phyloP scores from a whole-genome alignment of 2,329 filamentous ascomycete species.

The Microdochium trichocladiopsis region DNA sequence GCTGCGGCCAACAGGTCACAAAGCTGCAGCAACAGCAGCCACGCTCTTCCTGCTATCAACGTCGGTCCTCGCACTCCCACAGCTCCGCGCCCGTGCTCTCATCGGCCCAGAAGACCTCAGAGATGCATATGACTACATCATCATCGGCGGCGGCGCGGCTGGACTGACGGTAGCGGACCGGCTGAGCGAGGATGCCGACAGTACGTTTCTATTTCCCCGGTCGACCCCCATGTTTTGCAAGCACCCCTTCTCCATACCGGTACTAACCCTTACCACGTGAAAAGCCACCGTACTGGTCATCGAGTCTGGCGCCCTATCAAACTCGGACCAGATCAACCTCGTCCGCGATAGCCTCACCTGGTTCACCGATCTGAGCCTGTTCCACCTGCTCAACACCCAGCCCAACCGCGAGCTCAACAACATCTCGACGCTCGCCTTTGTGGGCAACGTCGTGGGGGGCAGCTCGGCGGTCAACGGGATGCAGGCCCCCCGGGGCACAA shows the following conservation, averaged over 20 bases:
- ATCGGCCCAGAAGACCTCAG: background rate
- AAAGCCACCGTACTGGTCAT: background rate
- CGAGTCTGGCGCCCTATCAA: background rate
- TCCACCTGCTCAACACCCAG: background rate
- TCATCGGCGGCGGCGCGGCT: background rate
- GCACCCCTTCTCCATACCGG: no score
- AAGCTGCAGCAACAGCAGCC: background rate
- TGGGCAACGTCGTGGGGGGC: background rate
- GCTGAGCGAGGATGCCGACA: background rate
- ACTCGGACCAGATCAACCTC: background rate
- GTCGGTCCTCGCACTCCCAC: background rate
- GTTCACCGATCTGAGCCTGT: background rate
- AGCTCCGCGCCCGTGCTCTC: background rate
- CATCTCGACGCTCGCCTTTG: background rate
- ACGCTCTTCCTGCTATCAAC: no score
- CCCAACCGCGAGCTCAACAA: background rate
- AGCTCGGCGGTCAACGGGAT: background rate
- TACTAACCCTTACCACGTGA: no score
- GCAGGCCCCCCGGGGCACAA: conserved; percentile 17
- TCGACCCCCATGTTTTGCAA: background rate
- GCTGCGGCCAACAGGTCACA: no score
- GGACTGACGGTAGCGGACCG: background rate
- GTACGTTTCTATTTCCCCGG: background rate
- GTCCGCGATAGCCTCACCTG: background rate
- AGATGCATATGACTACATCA: background rate